Percentiles rank a stretch among this genome's conserved stretches.
These are phyloP conservation scores for Naegleria lovaniensis DNA, from an alignment of 208 protist genomes.

Conservation along the genomic window DNA sequence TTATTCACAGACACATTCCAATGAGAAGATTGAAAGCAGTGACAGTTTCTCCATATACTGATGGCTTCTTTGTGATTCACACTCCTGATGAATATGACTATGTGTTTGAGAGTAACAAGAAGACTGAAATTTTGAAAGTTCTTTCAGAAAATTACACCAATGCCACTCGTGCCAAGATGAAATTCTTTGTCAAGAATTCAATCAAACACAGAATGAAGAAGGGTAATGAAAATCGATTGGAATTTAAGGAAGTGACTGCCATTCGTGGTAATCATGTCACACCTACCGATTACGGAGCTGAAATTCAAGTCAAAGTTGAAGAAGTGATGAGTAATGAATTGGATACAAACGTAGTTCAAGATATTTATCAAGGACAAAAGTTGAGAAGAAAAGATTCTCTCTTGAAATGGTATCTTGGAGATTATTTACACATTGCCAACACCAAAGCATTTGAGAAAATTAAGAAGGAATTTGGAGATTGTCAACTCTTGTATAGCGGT, in stretches of 20 bases:
- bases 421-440: conserved; percentile 14
- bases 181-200: background rate
- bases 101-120: conserved; percentile 23
- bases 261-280: background rate
- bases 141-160: background rate
- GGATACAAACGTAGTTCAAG: background rate
- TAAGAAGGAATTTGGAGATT: background rate
- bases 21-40: background rate
- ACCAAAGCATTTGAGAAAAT: background rate
- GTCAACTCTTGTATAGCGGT: background rate
- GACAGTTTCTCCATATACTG: background rate
- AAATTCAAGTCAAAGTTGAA: conserved; percentile 23
- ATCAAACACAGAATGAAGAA: conserved; percentile 2
- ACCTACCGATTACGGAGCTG: background rate
- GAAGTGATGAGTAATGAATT: conserved; percentile 4
- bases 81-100: conserved; percentile 22
- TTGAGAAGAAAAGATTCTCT: conserved; percentile 2
- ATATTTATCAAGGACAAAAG: conserved; percentile 28
- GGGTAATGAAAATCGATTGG: background rate
- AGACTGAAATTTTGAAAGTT: conserved; percentile 27
- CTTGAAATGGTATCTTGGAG: background rate
- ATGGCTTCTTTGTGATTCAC: conserved; percentile 20
- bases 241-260: background rate
- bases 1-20: background rate
- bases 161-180: background rate